Base-by-base conservation (phyloP, 1,284 basidiomycete species). In the Ustilago curta region DNA sequence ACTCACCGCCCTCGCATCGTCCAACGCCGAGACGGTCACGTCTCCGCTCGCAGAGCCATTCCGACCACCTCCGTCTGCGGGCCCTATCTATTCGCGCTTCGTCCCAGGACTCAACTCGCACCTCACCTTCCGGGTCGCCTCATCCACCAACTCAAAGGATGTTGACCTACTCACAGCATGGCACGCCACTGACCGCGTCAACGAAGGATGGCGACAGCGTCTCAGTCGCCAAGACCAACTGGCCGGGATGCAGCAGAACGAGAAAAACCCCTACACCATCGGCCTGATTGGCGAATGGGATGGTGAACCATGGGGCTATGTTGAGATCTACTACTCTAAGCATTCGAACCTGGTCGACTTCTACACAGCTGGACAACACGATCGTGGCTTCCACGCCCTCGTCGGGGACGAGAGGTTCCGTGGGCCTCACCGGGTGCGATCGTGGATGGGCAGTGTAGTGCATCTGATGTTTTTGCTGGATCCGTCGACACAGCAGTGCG, bases 381-480 rank as follows among this genome's bases (percentile, higher is more conserved):
- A 81, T 56, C 69, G 80, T 7, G 82, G 82, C 25, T 83, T 82
- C 49, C 82, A 84, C 42, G 80, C 80, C 7, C 66, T 84, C 4
- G 82, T 84, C 0, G 82, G 82, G 1, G 77, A 84, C 19, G 78
- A 83, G 40, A 56, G 63, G 12, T 83, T 79, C 62, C 64, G 82
- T 8, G 82, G 82, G 2, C 77, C 81, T 1, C 76, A 83, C 44
- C 50, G 81, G 1, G 82, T 84, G 14, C 66, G 81, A 1, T 69
- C 74, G 14, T 84, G 82, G 82, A 84, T 84, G 82, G 79, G 78
- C 32, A 76, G 75, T 27, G 59, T 81, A 9, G 71, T 84, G n/a
- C 76, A 83, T 21, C 58, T 84, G 40, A 72, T 81, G 62, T 83
- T 81, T 43, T 45, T 79, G 44, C 66, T 83, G 25, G 81, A 83